Conservation (phyloP, 345 rosid species). For the Syzygium oleosum region DNA sequence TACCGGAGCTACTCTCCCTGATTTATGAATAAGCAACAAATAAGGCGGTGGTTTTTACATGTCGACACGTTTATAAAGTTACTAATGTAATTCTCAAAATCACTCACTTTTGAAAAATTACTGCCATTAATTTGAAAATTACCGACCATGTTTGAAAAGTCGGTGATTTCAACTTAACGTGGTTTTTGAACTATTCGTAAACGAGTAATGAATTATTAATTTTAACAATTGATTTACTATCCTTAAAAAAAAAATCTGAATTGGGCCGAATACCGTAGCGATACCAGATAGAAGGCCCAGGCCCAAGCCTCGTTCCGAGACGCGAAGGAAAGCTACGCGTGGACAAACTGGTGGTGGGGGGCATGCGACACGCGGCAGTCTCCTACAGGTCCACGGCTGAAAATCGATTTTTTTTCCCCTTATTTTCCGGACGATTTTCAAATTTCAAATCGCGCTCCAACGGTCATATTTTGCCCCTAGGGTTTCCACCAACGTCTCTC, state of each 20-base stretch:
- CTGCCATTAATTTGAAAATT: background rate
- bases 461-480: conserved; percentile 30
- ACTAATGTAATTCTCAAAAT: background rate
- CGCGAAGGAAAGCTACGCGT: background rate
- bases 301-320: background rate
- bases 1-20: too few relatives aligned
- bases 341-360: background rate
- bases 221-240: background rate
- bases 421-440: background rate
- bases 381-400: background rate
- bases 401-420: background rate
- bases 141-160: background rate
- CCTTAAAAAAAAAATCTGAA: too few relatives aligned
- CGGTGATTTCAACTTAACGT: background rate
- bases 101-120: background rate
- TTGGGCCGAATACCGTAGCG: background rate
- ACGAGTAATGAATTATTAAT: background rate
- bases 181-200: background rate
- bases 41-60: background rate
- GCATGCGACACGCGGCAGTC: background rate
- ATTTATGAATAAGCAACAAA: too few relatives aligned
- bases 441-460: conserved; percentile 40
- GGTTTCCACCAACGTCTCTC: conserved; percentile 18
- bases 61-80: background rate
- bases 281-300: background rate